phyloP scores from a whole-genome alignment of 257 asterid species.

The Solanum rostratum region DNA sequence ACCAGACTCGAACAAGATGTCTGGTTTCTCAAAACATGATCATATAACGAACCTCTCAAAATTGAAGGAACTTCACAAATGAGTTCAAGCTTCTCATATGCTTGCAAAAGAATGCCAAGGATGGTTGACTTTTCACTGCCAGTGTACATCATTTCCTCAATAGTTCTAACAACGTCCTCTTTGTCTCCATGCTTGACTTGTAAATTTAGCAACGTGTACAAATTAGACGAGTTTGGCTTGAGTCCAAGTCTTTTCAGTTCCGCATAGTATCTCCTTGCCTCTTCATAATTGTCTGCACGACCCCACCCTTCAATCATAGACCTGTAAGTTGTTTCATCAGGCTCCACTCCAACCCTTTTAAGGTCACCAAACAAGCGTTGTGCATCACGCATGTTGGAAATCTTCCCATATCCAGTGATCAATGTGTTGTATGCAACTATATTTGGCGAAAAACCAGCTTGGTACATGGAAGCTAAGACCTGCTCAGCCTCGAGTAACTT shows the following conservation, averaged over 20 bases:
- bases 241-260: conserved; percentile 56
- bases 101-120: conserved; percentile 61
- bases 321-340: conserved; percentile 85
- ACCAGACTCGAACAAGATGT: conserved; percentile 59
- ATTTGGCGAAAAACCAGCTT: conserved; percentile 57
- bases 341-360: conserved; percentile 38
- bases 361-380: conserved; percentile 43
- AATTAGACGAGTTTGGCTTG: conserved; percentile 63
- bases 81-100: conserved; percentile 60
- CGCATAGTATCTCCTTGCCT: conserved; percentile 31
- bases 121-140: conserved; percentile 66
- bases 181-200: conserved; percentile 64
- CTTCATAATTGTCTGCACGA: conserved; percentile 38
- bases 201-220: conserved; percentile 71
- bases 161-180: conserved; percentile 33
- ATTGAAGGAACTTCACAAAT: conserved; percentile 36
- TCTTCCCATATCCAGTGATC: conserved; percentile 84
- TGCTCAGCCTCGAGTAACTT: conserved; percentile 51
- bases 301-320: conserved; percentile 96
- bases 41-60: conserved; percentile 44
- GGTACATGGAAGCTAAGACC: conserved; percentile 41
- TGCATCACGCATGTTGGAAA: conserved; percentile 48
- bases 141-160: conserved; percentile 56
- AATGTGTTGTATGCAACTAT: conserved; percentile 75
- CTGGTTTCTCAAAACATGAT: conserved; percentile 45